Percentiles rank a stretch among this genome's conserved stretches.
phyloP scores from a whole-genome alignment of 2,329 filamentous ascomycete genomes.

The Fusarium miscanthi region DNA sequence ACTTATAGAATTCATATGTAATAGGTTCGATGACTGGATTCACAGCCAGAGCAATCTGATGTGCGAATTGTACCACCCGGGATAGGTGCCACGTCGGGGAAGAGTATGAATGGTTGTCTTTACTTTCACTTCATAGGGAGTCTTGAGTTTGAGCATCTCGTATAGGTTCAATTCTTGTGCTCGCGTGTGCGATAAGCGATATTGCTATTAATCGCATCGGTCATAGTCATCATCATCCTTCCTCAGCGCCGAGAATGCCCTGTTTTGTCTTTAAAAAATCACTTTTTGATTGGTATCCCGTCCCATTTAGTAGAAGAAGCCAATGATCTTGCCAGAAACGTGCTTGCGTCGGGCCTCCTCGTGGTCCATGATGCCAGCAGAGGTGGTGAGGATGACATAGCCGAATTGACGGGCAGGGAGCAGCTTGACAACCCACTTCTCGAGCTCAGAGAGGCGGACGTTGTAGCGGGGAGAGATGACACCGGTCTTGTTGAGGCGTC shows the following conservation, averaged over 20 bases:
- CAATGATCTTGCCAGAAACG: slow-evolving; percentile 98
- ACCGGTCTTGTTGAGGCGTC: slow-evolving; percentile 98
- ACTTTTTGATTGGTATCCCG: slow-evolving; percentile 46
- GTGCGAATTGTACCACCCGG: background rate
- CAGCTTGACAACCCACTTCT: slow-evolving; percentile 99
- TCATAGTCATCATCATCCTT: slow-evolving; percentile 51
- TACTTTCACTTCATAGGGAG: slow-evolving; percentile 11
- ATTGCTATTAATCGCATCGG: slow-evolving; percentile 50
- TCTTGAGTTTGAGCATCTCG: slow-evolving; percentile 45
- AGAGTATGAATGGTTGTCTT: background rate
- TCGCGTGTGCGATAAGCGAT: slow-evolving; percentile 49
- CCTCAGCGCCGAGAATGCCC: slow-evolving; percentile 54
- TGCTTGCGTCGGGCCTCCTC: slow-evolving; percentile 99
- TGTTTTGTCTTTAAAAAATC: slow-evolving; percentile 31
- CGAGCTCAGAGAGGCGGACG: slow-evolving; percentile 95
- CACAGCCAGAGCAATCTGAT: background rate
- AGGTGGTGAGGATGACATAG: slow-evolving; percentile 99
- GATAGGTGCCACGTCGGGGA: too few relatives aligned
- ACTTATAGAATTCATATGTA: background rate
- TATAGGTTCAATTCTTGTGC: slow-evolving; percentile 51
- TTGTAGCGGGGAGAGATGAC: slow-evolving; percentile 99
- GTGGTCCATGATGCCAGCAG: slow-evolving; percentile 99
- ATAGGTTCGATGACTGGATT: background rate
- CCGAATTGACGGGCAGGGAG: slow-evolving; percentile 99
- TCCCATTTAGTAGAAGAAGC: slow-evolving; percentile 92